Base-by-base conservation (phyloP, 768 basidiomycete genomes). In the Boletus sp. region DNA sequence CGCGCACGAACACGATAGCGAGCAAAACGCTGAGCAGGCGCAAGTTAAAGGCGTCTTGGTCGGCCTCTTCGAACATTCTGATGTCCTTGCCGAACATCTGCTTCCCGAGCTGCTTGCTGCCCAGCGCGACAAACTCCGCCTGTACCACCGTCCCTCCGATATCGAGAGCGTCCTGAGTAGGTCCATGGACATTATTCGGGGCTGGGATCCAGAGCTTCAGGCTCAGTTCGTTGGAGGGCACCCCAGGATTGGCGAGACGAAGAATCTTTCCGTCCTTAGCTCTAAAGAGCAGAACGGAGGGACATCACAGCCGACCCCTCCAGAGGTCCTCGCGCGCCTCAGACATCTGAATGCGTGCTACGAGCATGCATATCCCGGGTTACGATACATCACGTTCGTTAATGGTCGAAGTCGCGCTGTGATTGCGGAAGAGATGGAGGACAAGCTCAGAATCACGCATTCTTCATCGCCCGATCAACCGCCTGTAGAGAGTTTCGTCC, bases 311-410 rank as follows among this genome's bases (percentile, higher is more conserved):
- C 79, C 81, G 18, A 92, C 92, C 9, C 82, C 86, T 7, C 86
- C 89, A 29, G 85, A 85, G 56, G 86, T 94, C 37, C 77, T 96
- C 20, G 80, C 75, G 7, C 83, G 91, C 9, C 80, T 97, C 17
- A 79, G 70, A 33, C 82, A 89, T 61, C 80, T 96, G 49, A 97
- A 97, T 62, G 78, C 75, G 11, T 82, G 83, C 60, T 96, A 95
- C 66, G 91, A 94, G 68, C 74, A 67, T 30, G 74, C 74, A 52
- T 96, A 87, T 65, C 84, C 88, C 0, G 85, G 88, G 4, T 69
- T 97, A 60, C 80, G 90, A 18, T 96, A 93, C 67, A 91, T 97
- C 73, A 94, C 92, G 6, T 97, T 94, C 66, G 94, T 96, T 40
- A 92, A 94, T 65, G 91, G 92, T 35, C 81, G 94, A 56, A 82